These are phyloP conservation scores for Melaleuca alternifolia DNA, from an alignment of 345 rosid species.

Conservation along the genomic window DNA sequence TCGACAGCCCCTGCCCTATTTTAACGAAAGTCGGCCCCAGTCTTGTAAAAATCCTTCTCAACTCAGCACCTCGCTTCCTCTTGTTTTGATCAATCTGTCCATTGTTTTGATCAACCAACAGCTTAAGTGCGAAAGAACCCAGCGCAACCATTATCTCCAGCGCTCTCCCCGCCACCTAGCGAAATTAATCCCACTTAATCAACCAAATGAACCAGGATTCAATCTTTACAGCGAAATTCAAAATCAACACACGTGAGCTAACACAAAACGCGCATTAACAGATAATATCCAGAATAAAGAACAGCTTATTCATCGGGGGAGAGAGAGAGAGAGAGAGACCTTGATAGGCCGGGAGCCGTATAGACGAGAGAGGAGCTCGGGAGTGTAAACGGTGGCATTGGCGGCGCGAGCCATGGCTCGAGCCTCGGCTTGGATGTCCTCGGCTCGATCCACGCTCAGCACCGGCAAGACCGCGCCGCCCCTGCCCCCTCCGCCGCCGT, in stretches of 20 bases:
- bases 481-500: conserved; percentile 1
- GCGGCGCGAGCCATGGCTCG: conserved; percentile 77
- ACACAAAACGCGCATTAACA: neutral
- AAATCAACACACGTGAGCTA: neutral
- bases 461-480: neutral
- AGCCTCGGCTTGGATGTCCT: conserved; percentile 79
- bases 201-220: neutral
- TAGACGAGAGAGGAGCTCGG: conserved; percentile 58
- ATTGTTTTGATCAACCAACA: conserved; percentile 57
- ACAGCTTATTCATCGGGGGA: neutral
- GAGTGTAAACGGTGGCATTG: conserved; percentile 67
- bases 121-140: conserved; percentile 59
- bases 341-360: conserved; percentile 70
- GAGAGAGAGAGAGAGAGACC: conserved; percentile 21
- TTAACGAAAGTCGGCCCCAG: conserved; percentile 97
- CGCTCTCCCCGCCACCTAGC: conserved; percentile 61
- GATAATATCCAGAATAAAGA: neutral
- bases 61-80: conserved; percentile 59
- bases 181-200: neutral
- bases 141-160: conserved; percentile 54
- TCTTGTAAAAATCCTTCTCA: conserved; percentile 61
- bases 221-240: neutral
- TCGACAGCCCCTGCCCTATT: conserved; percentile 92
- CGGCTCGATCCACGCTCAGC: conserved; percentile 36
- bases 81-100: conserved; percentile 57